Evolutionary conservation across 805 yeast genomes (phyloP).

Genomic region (Pichia sporocuriosa): DNA sequence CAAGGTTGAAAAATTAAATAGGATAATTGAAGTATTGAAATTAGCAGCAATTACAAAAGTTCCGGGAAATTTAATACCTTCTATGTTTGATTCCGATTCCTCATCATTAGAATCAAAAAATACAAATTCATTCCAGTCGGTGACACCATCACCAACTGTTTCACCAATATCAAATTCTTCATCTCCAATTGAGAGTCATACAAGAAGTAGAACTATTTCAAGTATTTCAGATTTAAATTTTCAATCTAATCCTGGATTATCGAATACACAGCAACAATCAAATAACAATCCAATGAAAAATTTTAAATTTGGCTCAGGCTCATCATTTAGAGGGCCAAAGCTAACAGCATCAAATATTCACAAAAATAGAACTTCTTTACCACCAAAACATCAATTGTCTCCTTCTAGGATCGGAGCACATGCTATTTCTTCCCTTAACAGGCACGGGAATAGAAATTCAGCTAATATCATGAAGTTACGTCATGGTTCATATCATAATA

Average conservation of each 20-base stretch:
- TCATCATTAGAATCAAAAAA: conserved; percentile 8
- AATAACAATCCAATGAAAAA: conserved; percentile 19
- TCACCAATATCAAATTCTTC: conserved; percentile 2
- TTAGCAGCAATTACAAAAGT: conserved; percentile 54
- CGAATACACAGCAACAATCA: not conserved
- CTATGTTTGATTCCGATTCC: conserved; percentile 35
- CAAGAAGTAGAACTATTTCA: conserved; percentile 14
- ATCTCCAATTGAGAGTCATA: conserved; percentile 3
- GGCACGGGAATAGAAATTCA: conserved; percentile 21
- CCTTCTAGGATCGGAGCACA: conserved; percentile 71
- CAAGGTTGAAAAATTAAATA: conserved; percentile 53
- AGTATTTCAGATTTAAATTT: conserved; percentile 6
- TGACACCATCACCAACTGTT: conserved; percentile 6
- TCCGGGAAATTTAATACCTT: conserved; percentile 58
- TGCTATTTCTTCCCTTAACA: conserved; percentile 50
- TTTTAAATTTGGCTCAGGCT: conserved; percentile 28
- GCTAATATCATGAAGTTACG: conserved; percentile 18
- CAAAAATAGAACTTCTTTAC: conserved; percentile 11
- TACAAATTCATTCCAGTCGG: conserved; percentile 3
- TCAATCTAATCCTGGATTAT: not conserved
- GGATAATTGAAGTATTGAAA: conserved; percentile 55
- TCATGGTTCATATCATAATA: conserved; percentile 29
- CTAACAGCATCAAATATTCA: not conserved
- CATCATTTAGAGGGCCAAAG: conserved; percentile 3
- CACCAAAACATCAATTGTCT: conserved; percentile 38